Base-by-base conservation (phyloP, 306 rosid species). In the Fragaria ananassa region DNA sequence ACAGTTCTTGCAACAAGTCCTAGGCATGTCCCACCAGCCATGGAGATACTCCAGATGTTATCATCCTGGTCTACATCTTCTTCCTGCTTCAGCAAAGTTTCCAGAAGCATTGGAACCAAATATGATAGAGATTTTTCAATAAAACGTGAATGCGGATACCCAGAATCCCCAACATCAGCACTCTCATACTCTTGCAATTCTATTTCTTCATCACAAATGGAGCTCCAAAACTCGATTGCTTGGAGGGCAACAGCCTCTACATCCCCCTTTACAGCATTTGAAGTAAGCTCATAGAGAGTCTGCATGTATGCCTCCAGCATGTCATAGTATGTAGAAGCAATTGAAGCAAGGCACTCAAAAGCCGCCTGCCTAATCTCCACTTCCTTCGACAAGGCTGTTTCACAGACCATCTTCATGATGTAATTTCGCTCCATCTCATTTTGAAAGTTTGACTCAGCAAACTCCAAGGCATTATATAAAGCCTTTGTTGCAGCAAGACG, bases 1-100 rank as follows among this genome's bases (percentile, higher is more conserved):
- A 82, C 86, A 58, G 79, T 78, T 78, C 74, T 65, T 23, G 85
- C 69, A 78, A 82, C 82, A 19, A 82, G 85, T 60, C 78, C 72
- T 54, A 78, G 79, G 53, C 82, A 82, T 3, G 86, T 82, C 64
- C 86, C 86, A 49, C 86, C 86, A 62, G 86, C 86, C 86, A 82
- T 82, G 18, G 86, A 70, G 3, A 82, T 41, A 74, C 74, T 82
- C 86, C 86, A 78, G 60, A 78, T 74, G 69, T 51, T 68, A 67
- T 78, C 80, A 44, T 82, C 86, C 51, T 78, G 82, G 71, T 82
- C 85, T 37, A 50, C 80, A 79, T 82, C 67, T 60, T 82, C 82
- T 78, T 82, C 86, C 74, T 82, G 86, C 82, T 74, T 82, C 66
- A 82, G 54, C 21, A 82, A 54, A 37, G 86, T 82, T 45, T 82